These are phyloP conservation scores for Torulaspora delbrueckii DNA, from an alignment of 805 yeast species.

Conservation along the genomic window DNA sequence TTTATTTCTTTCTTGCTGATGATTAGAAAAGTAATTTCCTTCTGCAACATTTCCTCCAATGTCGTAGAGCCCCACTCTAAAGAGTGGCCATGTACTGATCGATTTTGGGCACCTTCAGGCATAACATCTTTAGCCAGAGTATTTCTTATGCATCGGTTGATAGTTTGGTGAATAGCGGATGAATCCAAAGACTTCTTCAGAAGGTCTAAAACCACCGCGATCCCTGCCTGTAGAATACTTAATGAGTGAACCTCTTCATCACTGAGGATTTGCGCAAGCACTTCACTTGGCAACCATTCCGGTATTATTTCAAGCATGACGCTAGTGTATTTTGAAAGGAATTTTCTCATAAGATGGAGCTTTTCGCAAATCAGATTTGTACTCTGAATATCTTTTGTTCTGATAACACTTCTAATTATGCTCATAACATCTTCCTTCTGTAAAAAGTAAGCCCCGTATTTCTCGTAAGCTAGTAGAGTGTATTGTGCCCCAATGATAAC, in stretches of 20 bases:
- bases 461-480: conserved; percentile 27
- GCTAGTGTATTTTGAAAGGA: conserved; percentile 22
- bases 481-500: conserved; percentile 26
- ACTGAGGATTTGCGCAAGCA: conserved; percentile 20
- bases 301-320: conserved; percentile 20
- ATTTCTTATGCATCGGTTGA: conserved; percentile 15
- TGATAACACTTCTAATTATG: conserved; percentile 14
- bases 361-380: conserved; percentile 26
- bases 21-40: conserved; percentile 17
- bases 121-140: conserved; percentile 8
- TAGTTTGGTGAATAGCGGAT: conserved; percentile 6
- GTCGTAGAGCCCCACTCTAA: conserved; percentile 5
- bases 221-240: conserved; percentile 19
- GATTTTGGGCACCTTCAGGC: conserved; percentile 12
- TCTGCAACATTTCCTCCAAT: conserved; percentile 18
- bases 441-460: conserved; percentile 19
- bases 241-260: conserved; percentile 19
- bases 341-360: conserved; percentile 21
- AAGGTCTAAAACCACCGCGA: conserved; percentile 23
- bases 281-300: conserved; percentile 30
- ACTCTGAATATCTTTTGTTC: conserved; percentile 27
- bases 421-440: conserved; percentile 12
- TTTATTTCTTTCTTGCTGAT: conserved; percentile 20
- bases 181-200: conserved; percentile 22
- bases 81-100: conserved; percentile 1